A percentile compares a stretch with the other conserved stretches of the same genome.
Evolutionary conservation across 331 rosid genomes (phyloP).

Genomic region (Prunus yedoensis): DNA sequence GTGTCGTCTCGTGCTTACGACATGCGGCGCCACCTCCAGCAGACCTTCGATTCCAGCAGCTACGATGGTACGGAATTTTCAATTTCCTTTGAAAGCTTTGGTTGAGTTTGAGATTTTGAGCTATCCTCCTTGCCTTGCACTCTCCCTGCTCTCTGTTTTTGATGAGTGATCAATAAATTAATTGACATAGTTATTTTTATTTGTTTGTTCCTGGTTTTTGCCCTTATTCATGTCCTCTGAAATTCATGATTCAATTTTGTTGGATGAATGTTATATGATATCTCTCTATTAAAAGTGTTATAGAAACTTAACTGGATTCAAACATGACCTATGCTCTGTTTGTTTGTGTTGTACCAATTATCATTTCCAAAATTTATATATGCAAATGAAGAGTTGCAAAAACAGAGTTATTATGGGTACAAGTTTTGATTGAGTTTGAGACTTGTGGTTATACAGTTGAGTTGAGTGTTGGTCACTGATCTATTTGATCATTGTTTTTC

Average conservation of each 20-base stretch:
- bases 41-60: conserved; percentile 78
- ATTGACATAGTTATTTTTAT: background rate
- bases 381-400: background rate
- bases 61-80: conserved; percentile 58
- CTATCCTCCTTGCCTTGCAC: background rate
- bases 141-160: background rate
- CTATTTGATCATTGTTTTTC: background rate
- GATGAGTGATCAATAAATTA: background rate
- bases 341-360: background rate
- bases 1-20: conserved; percentile 97
- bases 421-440: background rate
- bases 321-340: background rate
- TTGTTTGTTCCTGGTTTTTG: background rate
- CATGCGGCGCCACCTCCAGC: conserved; percentile 86
- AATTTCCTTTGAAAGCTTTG: background rate
- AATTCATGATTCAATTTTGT: background rate
- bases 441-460: background rate
- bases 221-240: background rate
- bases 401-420: too few species aligned
- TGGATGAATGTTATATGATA: background rate
- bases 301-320: background rate
- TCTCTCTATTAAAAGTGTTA: too few species aligned
- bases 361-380: background rate
- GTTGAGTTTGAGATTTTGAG: background rate
- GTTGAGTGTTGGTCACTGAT: too few species aligned